Evolutionary conservation across 2,329 filamentous ascomycete species (phyloP), one percentile per base, ranked within the genome.

Genomic region (Xylariaceae sp.): DNA sequence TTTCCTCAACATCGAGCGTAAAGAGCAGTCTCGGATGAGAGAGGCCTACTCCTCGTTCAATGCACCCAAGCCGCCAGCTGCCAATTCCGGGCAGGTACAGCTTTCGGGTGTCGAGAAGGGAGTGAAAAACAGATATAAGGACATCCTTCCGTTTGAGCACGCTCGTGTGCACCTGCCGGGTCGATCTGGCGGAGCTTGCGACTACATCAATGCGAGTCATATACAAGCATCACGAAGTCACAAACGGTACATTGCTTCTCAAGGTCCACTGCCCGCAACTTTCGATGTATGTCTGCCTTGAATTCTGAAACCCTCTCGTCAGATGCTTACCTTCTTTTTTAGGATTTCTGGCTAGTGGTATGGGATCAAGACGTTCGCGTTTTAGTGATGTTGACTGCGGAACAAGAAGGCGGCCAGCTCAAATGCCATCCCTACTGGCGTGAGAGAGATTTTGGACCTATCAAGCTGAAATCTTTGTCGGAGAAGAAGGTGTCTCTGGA

Each of bases 311-410:
- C 15, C 30, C 3, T 22, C 24, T 36, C 9, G 33, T 29, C 4
- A 9, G n/a, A 30, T 19, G 31, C 59, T 68, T 51, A 70, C 57
- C 29, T 37, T 34, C 7, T 38, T 26, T 4, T 26, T 4, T 52
- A 93, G 87, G 93, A 98, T 63, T 98, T 98, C 60, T 98, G 93
- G 93, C 91, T 89, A 45, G 85, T 96, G 9, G 76, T 97, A 22
- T 98, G 93, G 93, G 90, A 97, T 60, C 87, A 97, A 64, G 90
- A 97, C 59, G 84, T 95, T 3, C 85, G 91, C 38, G 87, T 97
- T 19, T 85, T 98, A 47, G 90, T 97, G 50, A 97, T 96, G 85
- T 75, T 98, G 51, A 98, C 93, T 4, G 91, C 93, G 2, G 91
- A 97, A 64, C 79, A 86, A 19, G 93, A 98, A 67, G 89, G 89